These are phyloP conservation scores for Fusarium abutilonis DNA, from an alignment of 2,329 filamentous ascomycete species.

Conservation along the genomic window DNA sequence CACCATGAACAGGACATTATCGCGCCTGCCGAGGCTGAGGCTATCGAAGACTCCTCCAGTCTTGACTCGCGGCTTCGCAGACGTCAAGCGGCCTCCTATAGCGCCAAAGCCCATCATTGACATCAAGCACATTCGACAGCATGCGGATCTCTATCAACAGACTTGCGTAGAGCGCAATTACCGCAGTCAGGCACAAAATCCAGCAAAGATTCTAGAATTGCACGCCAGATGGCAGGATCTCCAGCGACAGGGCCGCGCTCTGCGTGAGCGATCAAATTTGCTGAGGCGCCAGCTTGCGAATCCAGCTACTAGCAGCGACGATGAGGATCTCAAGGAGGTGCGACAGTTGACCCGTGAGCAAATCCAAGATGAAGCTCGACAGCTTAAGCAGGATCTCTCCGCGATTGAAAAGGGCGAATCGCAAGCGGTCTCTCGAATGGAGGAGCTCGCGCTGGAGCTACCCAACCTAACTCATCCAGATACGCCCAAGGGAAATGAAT, in stretches of 20 bases:
- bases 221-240: conserved; percentile 68
- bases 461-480: conserved; percentile 85
- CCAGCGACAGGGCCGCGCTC: conserved; percentile 67
- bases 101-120: conserved; percentile 84
- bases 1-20: conserved; percentile 48
- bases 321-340: conserved; percentile 53
- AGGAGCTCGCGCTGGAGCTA: conserved; percentile 77
- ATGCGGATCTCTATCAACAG: conserved; percentile 79
- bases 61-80: conserved; percentile 39
- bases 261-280: conserved; percentile 74
- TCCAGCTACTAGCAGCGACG: conserved; percentile 58
- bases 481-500: conserved; percentile 76
- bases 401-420: conserved; percentile 70
- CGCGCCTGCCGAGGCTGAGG: conserved; percentile 42
- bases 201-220: conserved; percentile 64
- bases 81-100: conserved; percentile 66
- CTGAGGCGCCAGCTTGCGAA: conserved; percentile 66
- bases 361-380: conserved; percentile 70
- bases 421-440: conserved; percentile 71
- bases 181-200: conserved; percentile 62
- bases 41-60: conserved; percentile 11
- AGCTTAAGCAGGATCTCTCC: conserved; percentile 70
- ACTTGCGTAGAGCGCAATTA: conserved; percentile 92
- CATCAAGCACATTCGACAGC: conserved; percentile 88
- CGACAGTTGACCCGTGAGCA: conserved; percentile 56